Conservation (phyloP, 176 grass and related monocot species). For the Carex pumila region DNA sequence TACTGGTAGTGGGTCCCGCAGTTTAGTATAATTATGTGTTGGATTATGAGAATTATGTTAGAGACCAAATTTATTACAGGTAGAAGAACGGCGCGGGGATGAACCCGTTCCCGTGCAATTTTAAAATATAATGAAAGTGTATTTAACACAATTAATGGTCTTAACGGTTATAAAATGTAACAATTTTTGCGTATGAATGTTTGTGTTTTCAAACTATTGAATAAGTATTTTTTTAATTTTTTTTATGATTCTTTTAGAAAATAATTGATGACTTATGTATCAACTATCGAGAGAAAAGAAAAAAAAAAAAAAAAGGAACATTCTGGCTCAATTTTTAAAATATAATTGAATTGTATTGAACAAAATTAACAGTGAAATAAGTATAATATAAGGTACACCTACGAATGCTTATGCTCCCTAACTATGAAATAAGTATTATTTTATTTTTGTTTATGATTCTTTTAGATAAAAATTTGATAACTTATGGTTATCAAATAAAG, state of each 20-base stretch:
- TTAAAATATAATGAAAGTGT: background rate
- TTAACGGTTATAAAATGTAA: background rate
- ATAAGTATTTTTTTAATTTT: background rate
- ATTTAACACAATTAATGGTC: background rate
- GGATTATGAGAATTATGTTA: background rate
- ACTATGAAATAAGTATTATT: too few species aligned
- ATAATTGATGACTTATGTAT: too few species aligned
- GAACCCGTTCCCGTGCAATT: background rate
- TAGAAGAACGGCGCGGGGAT: background rate
- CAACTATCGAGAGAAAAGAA: too few species aligned
- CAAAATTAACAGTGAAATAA: too few species aligned
- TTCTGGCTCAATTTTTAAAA: too few species aligned
- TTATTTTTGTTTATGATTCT: too few species aligned
- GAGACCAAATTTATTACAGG: background rate
- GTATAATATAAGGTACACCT: too few species aligned
- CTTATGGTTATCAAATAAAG: too few species aligned
- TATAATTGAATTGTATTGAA: too few species aligned
- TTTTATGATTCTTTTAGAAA: background rate
- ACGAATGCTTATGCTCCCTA: too few species aligned
- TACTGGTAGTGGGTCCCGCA: background rate
- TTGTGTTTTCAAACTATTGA: background rate
- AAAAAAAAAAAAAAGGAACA: too few species aligned
- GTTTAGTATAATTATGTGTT: background rate
- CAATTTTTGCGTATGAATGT: background rate
- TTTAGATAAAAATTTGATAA: too few species aligned